These are phyloP conservation scores for Cladosporium sp. DNA, from an alignment of 2,329 filamentous ascomycete species.

Conservation along the genomic window DNA sequence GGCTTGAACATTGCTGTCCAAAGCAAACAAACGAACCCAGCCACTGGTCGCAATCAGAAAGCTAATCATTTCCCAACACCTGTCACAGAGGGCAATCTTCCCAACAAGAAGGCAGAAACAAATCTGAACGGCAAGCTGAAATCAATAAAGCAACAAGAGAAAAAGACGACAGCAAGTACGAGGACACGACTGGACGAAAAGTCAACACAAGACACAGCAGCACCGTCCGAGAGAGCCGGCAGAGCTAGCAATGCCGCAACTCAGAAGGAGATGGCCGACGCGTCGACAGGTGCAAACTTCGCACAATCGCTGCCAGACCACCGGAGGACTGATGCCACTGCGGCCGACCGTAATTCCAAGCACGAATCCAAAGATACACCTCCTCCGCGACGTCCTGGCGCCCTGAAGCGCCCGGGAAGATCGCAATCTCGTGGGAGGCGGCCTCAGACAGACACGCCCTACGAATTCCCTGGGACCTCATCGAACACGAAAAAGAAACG, in stretches of 20 bases:
- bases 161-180: not conserved
- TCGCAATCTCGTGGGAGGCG: not conserved
- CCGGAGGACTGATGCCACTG: not conserved
- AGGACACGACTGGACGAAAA: not conserved
- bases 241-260: not conserved
- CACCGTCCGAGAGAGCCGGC: not conserved
- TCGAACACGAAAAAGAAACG: not conserved
- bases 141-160: not conserved
- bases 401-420: conserved; percentile 2
- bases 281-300: not conserved
- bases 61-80: conserved; percentile 3
- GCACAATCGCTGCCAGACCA: not conserved
- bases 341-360: not conserved
- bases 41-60: not conserved
- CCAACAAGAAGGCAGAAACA: not conserved
- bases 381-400: not conserved
- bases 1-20: not conserved
- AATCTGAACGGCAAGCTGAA: not conserved
- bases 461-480: not conserved
- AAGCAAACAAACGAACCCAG: not conserved
- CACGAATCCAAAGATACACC: not conserved
- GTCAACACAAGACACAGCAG: not conserved
- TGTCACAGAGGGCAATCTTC: not conserved
- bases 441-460: not conserved
- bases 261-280: not conserved